phyloP scores from a whole-genome alignment of 2,329 filamentous ascomycete genomes.

The Pseudogymnoascus sp. region DNA sequence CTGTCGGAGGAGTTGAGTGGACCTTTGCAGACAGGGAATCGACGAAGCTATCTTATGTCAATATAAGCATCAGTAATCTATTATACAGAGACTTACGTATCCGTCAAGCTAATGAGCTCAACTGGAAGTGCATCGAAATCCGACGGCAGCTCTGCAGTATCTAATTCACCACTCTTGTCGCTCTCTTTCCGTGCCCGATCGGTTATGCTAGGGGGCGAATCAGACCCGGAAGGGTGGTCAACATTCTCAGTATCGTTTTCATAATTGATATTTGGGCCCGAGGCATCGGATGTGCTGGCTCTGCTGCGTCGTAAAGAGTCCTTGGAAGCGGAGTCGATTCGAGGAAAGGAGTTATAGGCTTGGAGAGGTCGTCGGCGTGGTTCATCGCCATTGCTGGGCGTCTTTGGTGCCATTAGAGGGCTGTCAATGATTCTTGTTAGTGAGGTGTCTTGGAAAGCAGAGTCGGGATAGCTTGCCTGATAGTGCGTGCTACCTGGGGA shows the following conservation, averaged over 20 bases:
- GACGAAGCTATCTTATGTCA: conserved; percentile 59
- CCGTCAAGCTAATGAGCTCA: conserved; percentile 81
- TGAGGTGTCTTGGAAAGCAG: not conserved
- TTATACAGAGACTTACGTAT: conserved; percentile 50
- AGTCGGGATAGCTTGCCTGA: not conserved
- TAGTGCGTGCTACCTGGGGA: not conserved
- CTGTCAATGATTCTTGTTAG: not conserved
- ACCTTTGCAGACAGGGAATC: conserved; percentile 83
- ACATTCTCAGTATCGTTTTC: not conserved
- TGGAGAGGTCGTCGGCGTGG: conserved; percentile 28
- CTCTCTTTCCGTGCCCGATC: conserved; percentile 24
- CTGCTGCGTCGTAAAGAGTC: conserved; percentile 19
- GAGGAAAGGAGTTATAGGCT: conserved; percentile 33
- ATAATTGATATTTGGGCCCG: not conserved
- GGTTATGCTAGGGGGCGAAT: conserved; percentile 11
- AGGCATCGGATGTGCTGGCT: conserved; percentile 24
- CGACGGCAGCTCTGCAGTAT: conserved; percentile 16
- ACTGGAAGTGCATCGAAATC: conserved; percentile 87
- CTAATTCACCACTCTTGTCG: conserved; percentile 21
- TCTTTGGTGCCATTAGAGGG: not conserved
- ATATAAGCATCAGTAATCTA: conserved; percentile 9
- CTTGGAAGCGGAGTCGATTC: conserved; percentile 24
- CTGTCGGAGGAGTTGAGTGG: conserved; percentile 71
- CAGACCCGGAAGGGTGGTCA: not conserved
- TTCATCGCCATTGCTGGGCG: not conserved